Conservation (phyloP, 164 flowering plant genomes). For the Santalum album region DNA sequence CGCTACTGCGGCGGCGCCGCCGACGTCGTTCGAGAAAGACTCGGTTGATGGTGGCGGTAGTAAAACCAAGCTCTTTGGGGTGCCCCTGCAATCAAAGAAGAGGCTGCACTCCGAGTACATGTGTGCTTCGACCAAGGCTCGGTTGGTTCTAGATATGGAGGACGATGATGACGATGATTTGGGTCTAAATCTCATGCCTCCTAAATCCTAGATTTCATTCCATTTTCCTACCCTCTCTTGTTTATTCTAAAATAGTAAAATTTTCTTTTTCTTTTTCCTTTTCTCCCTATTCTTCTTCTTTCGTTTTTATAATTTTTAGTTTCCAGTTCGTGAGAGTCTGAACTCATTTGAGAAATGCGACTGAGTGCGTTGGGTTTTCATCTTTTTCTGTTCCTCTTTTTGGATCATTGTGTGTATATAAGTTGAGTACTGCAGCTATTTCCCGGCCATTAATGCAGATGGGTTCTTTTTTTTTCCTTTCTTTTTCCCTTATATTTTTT, state of each 20-base stretch:
- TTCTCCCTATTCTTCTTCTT: constrained; percentile 5
- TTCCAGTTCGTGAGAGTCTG: neutral
- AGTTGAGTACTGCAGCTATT: too few relatives aligned
- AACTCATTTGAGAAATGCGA: too few relatives aligned
- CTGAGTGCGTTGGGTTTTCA: too few relatives aligned
- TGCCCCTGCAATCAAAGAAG: constrained; percentile 69
- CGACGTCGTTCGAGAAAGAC: neutral
- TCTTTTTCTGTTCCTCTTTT: too few relatives aligned
- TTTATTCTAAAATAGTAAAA: constrained; percentile 5
- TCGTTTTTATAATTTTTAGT: neutral
- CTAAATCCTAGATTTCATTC: constrained; percentile 30
- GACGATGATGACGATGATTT: constrained; percentile 35
- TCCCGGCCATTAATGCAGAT: too few relatives aligned
- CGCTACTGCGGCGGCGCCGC: neutral
- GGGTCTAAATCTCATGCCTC: constrained; percentile 84
- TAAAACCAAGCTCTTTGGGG: constrained; percentile 75
- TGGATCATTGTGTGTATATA: too few relatives aligned
- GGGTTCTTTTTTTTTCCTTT: too few relatives aligned
- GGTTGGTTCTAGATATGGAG: constrained; percentile 46
- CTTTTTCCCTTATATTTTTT: constrained; percentile 5
- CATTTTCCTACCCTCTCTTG: neutral
- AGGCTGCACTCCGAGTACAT: constrained; percentile 64
- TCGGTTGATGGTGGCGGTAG: neutral
- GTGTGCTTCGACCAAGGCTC: constrained; percentile 29
- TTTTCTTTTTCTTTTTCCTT: constrained; percentile 2